phyloP scores from a whole-genome alignment of 2,329 filamentous ascomycete genomes.

The Dothiorella sarmentorum region DNA sequence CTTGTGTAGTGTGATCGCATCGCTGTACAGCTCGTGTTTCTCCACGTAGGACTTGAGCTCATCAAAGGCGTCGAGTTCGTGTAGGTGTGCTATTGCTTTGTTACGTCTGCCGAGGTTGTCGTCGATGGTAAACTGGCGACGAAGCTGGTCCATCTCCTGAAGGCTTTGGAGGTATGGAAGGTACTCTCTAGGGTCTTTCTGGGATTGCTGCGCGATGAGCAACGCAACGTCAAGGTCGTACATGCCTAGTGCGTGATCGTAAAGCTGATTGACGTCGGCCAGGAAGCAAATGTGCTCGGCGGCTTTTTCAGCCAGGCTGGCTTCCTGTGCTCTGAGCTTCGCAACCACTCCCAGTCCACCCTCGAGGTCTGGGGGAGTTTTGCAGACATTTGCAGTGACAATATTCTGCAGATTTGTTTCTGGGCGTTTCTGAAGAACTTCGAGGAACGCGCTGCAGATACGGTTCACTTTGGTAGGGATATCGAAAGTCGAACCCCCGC shows the following conservation, averaged over 20 bases:
- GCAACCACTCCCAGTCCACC: slow-evolving; percentile 79
- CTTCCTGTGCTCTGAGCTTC: slow-evolving; percentile 62
- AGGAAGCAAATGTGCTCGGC: slow-evolving; percentile 98
- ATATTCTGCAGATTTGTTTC: slow-evolving; percentile 77
- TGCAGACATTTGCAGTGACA: slow-evolving; percentile 93
- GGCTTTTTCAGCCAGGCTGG: slow-evolving; percentile 72
- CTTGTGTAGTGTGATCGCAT: slow-evolving; percentile 76
- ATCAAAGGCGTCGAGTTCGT: slow-evolving; percentile 68
- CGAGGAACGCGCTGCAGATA: slow-evolving; percentile 81
- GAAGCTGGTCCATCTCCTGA: slow-evolving; percentile 66
- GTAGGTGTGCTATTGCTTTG: slow-evolving; percentile 76
- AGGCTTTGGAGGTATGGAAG: slow-evolving; percentile 89
- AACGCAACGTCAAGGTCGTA: slow-evolving; percentile 90
- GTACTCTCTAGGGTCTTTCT: slow-evolving; percentile 93
- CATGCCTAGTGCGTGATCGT: slow-evolving; percentile 82
- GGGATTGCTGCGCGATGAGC: slow-evolving; percentile 89
- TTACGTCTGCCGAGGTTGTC: slow-evolving; percentile 73
- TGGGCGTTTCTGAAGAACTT: slow-evolving; percentile 60
- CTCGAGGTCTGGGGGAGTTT: slow-evolving; percentile 82
- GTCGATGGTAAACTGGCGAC: slow-evolving; percentile 81
- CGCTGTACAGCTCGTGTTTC: slow-evolving; percentile 75
- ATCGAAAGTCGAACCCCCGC: slow-evolving; percentile 21
- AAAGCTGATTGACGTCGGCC: slow-evolving; percentile 86
- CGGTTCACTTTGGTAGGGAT: slow-evolving; percentile 69
- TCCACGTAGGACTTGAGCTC: slow-evolving; percentile 74